These are phyloP conservation scores for Triglochin maritima DNA, from an alignment of 106 monocot genomes.

Conservation along the genomic window DNA sequence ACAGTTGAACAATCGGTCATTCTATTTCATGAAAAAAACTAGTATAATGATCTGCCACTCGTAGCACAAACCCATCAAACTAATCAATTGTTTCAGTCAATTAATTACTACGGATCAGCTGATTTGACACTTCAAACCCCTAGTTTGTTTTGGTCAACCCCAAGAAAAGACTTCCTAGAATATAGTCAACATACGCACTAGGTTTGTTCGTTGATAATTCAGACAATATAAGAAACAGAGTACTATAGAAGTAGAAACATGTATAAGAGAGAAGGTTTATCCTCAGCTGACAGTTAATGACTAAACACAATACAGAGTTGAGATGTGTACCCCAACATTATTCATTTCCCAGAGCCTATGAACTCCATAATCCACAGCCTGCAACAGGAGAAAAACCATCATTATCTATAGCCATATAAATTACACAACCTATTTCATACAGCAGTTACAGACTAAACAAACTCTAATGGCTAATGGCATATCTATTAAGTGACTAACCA, in stretches of 20 bases:
- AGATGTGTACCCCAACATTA: constrained; percentile 54
- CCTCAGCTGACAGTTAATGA: background rate
- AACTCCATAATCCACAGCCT: constrained; percentile 68
- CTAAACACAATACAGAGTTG: background rate
- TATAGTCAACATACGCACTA: background rate
- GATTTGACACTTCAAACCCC: too few species aligned
- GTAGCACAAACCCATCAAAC: too few species aligned
- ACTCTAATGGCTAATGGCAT: too few species aligned
- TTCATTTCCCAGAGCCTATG: constrained; percentile 63
- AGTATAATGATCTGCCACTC: too few species aligned
- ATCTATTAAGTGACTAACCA: too few species aligned
- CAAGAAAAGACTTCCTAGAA: background rate
- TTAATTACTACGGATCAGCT: too few species aligned
- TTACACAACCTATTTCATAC: too few species aligned
- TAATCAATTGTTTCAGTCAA: too few species aligned
- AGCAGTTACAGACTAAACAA: too few species aligned
- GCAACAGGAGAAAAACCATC: constrained; percentile 10
- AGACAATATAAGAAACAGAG: background rate
- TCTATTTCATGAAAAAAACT: too few species aligned
- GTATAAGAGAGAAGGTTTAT: background rate
- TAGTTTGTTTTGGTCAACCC: too few species aligned
- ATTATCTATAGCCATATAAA: background rate
- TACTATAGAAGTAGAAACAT: constrained; percentile 2
- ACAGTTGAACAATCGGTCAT: too few species aligned
- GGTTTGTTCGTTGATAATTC: background rate